A percentile compares a stretch with the other conserved stretches of the same genome.
phyloP scores from a whole-genome alignment of 805 yeast genomes.

The Naumovozyma dairenensis region DNA sequence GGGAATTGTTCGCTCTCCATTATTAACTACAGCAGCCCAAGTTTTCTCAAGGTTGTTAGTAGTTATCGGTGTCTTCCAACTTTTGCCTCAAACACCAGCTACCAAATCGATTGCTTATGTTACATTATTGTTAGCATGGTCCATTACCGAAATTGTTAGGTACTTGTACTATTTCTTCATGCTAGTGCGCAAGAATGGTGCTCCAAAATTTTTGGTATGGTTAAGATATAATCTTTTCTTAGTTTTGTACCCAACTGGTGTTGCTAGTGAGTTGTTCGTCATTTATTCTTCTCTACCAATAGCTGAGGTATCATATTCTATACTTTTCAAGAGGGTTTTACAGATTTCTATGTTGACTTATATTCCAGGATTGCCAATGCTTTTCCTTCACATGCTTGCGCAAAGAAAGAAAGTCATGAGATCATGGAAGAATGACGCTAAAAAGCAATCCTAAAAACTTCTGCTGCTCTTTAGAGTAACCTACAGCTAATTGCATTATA shows the following conservation, averaged over 20 bases:
- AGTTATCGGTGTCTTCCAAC: slow-evolving; percentile 70
- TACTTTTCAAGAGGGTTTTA: slow-evolving; percentile 45
- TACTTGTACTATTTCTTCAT: slow-evolving; percentile 60
- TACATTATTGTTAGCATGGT: slow-evolving; percentile 75
- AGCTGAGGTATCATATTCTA: slow-evolving; percentile 47
- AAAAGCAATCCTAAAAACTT: too few species aligned
- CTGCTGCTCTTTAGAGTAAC: background rate
- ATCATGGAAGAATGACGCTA: slow-evolving; percentile 16
- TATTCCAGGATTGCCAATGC: slow-evolving; percentile 76
- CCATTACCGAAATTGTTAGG: slow-evolving; percentile 85
- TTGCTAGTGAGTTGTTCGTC: slow-evolving; percentile 69
- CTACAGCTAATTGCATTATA: too few species aligned
- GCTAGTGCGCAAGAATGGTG: slow-evolving; percentile 26
- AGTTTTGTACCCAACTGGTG: slow-evolving; percentile 84
- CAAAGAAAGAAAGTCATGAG: slow-evolving; percentile 76
- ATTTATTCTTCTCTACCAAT: slow-evolving; percentile 60
- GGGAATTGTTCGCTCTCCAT: slow-evolving; percentile 79
- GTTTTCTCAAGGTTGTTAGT: slow-evolving; percentile 76
- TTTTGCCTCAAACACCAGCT: slow-evolving; percentile 59
- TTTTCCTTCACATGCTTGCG: slow-evolving; percentile 79
- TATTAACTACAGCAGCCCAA: slow-evolving; percentile 76
- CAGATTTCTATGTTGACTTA: slow-evolving; percentile 53
- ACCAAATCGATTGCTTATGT: slow-evolving; percentile 45
- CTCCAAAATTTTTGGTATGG: slow-evolving; percentile 58
- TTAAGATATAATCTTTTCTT: slow-evolving; percentile 77